These are phyloP conservation scores for Pleurotus sapidus DNA, from an alignment of 768 basidiomycete genomes.

Conservation along the genomic window DNA sequence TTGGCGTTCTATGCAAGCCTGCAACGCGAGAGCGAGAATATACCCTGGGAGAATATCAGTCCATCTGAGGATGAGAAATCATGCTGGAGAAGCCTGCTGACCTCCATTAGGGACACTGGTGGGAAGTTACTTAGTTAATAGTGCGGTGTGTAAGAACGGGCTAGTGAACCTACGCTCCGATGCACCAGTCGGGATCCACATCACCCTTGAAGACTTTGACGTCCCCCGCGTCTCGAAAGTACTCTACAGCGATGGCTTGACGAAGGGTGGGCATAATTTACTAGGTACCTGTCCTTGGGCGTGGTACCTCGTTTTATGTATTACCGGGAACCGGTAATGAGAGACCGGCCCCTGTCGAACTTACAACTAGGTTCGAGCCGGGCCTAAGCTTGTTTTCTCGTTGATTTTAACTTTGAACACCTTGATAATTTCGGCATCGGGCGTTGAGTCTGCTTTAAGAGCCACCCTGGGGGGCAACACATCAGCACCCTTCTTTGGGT, in stretches of 20 bases:
- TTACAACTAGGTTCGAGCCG: no score
- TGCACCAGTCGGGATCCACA: constrained; percentile 43
- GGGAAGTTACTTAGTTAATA: background rate
- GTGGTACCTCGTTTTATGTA: no score
- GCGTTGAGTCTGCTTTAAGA: no score
- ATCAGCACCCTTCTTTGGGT: no score
- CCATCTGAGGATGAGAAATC: background rate
- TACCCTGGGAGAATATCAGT: constrained; percentile 40
- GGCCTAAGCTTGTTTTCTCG: no score
- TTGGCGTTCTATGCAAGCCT: constrained; percentile 54
- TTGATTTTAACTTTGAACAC: no score
- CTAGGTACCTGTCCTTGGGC: no score
- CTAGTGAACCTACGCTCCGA: constrained; percentile 36
- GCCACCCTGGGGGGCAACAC: no score
- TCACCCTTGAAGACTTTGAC: constrained; percentile 29
- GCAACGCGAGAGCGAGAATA: constrained; percentile 49
- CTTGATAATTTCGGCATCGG: no score
- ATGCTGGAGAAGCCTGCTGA: constrained; percentile 12
- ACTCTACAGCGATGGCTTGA: constrained; percentile 27
- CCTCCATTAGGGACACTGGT: constrained; percentile 55
- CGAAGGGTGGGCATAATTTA: constrained; percentile 36
- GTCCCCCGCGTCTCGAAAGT: constrained; percentile 12
- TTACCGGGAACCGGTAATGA: no score
- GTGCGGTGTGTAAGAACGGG: background rate
- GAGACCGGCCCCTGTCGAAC: no score